Percentiles rank a stretch among this genome's conserved stretches.
Evolutionary conservation across 2,329 filamentous ascomycete species (phyloP).

Genomic region (Colletotrichum sp.): DNA sequence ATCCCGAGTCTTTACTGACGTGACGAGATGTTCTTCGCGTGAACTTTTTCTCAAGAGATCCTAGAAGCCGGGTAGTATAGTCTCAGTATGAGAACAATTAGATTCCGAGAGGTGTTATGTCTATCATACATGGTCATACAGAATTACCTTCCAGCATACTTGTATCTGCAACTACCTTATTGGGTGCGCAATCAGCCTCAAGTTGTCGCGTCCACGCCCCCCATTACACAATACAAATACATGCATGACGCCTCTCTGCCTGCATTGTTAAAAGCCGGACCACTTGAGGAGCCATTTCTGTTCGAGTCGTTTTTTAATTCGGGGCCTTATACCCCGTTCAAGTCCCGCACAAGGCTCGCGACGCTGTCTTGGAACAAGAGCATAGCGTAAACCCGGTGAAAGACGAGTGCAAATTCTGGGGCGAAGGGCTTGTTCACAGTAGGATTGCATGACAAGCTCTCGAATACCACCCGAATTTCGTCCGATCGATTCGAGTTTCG

Average conservation of each 20-base stretch:
- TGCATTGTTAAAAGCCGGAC: neutral
- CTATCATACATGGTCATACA: neutral
- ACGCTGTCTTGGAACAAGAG: constrained; percentile 30
- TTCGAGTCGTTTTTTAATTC: neutral
- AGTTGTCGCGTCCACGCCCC: neutral
- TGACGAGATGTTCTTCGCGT: neutral
- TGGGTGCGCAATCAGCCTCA: neutral
- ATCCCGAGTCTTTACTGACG: neutral
- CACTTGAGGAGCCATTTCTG: too few species aligned
- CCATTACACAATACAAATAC: fast-evolving
- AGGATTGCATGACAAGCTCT: constrained; percentile 31
- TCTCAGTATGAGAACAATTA: neutral
- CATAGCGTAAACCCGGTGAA: constrained; percentile 29
- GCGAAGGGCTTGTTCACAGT: constrained; percentile 20
- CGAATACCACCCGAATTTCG: constrained; percentile 17
- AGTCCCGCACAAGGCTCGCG: neutral
- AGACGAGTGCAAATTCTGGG: constrained; percentile 19
- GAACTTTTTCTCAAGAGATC: neutral
- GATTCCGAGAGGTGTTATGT: neutral
- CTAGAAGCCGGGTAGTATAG: neutral
- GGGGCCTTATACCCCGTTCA: neutral
- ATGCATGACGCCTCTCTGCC: neutral
- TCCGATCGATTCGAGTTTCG: neutral
- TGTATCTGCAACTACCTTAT: too few species aligned
- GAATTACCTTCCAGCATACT: too few species aligned